Conservation (phyloP, 345 rosid genomes). For the Citrus hindsii region DNA sequence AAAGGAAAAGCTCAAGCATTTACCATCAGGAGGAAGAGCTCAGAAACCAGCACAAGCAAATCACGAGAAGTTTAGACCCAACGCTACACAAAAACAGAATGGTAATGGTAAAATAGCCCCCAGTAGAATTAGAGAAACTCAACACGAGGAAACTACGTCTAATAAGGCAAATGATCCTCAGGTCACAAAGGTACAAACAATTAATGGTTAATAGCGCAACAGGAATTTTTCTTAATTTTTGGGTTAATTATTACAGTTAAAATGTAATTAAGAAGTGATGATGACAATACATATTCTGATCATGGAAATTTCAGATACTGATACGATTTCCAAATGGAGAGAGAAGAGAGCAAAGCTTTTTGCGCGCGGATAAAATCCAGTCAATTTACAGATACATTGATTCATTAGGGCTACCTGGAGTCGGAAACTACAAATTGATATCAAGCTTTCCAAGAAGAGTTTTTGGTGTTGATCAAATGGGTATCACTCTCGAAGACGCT, state of each 20-base stretch:
- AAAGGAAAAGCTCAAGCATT: conserved; percentile 36
- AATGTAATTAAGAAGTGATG: too few species aligned
- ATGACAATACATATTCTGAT: not conserved
- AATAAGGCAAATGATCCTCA: conserved; percentile 31
- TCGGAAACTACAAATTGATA: conserved; percentile 42
- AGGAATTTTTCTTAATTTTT: not conserved
- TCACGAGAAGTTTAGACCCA: conserved; percentile 16
- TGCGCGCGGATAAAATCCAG: conserved; percentile 36
- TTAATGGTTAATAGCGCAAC: not conserved
- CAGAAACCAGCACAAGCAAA: conserved; percentile 25
- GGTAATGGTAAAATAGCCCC: conserved; percentile 24
- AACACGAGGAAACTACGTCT: conserved; percentile 6
- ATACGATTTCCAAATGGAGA: conserved; percentile 60
- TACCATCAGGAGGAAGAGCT: conserved; percentile 11
- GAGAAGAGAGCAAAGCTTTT: conserved; percentile 54
- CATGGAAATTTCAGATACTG: conserved; percentile 39
- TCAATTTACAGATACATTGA: conserved; percentile 43
- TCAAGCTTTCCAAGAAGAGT: conserved; percentile 52
- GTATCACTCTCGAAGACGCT: conserved; percentile 47
- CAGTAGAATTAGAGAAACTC: conserved; percentile 12
- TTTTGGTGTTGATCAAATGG: conserved; percentile 46
- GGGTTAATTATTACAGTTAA: not conserved
- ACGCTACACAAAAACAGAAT: conserved; percentile 16
- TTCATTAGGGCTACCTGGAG: conserved; percentile 41
- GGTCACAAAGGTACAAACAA: conserved; percentile 35